Conservation (phyloP, 73 alveolate genomes). For the Tetrahymena thermophila region DNA sequence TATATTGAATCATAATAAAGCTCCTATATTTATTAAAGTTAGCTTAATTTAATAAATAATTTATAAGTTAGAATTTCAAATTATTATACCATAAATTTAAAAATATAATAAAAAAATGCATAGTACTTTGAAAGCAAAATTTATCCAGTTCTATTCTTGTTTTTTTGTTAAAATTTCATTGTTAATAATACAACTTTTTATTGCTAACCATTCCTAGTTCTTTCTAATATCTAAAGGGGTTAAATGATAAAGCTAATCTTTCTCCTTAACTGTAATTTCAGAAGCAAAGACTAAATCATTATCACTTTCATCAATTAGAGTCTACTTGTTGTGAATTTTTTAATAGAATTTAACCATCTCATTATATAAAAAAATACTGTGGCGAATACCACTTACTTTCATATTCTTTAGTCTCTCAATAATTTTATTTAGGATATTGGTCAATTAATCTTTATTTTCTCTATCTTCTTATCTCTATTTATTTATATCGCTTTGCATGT, state of each 20-base stretch:
- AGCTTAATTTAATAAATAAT: neutral
- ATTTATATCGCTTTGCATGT: neutral
- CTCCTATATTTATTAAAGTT: neutral
- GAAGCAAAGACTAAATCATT: neutral
- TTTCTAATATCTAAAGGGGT: neutral
- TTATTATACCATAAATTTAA: no score
- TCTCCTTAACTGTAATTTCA: neutral
- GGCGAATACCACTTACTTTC: neutral
- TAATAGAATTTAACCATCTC: neutral
- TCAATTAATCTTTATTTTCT: neutral
- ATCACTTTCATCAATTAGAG: neutral
- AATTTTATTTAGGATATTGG: neutral
- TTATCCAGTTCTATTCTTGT: neutral
- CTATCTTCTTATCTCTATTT: neutral
- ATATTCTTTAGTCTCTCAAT: neutral
- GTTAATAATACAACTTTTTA: neutral
- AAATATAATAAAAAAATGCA: neutral
- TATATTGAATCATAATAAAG: neutral
- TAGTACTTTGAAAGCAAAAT: neutral
- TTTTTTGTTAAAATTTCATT: neutral
- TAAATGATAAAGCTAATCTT: neutral
- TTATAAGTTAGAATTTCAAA: no score
- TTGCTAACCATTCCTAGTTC: neutral
- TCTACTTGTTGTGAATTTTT: neutral
- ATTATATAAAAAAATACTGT: neutral